Conservation (phyloP, 345 rosid genomes). For the Angophora floribunda region DNA sequence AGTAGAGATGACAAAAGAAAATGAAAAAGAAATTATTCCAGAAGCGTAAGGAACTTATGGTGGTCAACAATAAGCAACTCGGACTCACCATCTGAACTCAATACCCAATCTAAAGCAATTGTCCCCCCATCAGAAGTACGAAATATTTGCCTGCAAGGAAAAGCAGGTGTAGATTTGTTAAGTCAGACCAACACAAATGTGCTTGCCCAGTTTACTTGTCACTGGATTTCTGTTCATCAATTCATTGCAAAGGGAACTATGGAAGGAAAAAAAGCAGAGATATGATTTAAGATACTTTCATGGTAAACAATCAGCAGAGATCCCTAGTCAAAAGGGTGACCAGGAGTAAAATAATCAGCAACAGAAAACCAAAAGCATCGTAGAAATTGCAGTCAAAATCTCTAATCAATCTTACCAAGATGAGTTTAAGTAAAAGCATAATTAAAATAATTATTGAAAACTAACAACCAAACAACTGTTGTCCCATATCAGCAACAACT, state of each 20-base stretch:
- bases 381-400: not conserved
- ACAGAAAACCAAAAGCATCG: not conserved
- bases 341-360: not conserved
- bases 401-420: not conserved
- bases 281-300: not conserved
- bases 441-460: not conserved
- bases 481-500: not conserved
- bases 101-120: slow-evolving; percentile 83
- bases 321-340: not conserved
- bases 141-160: slow-evolving; percentile 48
- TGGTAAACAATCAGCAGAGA: not conserved
- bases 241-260: not conserved
- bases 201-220: not conserved
- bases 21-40: not conserved
- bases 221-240: not conserved
- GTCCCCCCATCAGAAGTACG: slow-evolving; percentile 80
- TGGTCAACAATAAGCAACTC: not conserved
- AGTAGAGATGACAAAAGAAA: not conserved
- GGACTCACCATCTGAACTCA: slow-evolving; percentile 40
- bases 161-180: not conserved
- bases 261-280: not conserved
- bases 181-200: not conserved
- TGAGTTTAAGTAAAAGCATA: not conserved
- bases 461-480: not conserved
- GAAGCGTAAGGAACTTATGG: not conserved